Base-by-base conservation (phyloP, 75 land plant genomes). In the Pinus taeda region DNA sequence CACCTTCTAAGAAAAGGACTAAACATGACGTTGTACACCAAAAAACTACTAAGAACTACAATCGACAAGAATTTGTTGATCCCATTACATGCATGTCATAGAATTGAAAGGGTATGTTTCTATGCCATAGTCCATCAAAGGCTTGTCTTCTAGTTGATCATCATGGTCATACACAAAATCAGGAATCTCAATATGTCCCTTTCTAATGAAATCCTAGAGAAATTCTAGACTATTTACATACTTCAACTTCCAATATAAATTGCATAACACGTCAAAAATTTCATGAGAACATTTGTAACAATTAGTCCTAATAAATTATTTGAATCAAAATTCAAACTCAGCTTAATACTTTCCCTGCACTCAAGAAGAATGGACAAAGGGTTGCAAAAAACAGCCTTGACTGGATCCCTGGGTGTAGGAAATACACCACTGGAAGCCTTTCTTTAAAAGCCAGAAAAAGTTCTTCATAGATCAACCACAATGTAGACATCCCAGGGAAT, bases 331-430 rank as follows among this genome's bases (percentile, higher is more conserved):
- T 49, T 2, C 0, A 49, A 11, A 49, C 2, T 49, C 55, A 49
- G 12, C 11, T 49, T 49, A 49, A 9, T 49, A 49, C 55, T 9
- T 11, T 8, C 55, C 91, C 86, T 57, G 73, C 83, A 74, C 70
- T 75, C 71, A 91, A 85, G 71, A 88, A 26, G 57, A 93, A 75
- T 67, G 93, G 84, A 49, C 95, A 93, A 59, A 93, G 74, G 37
- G 91, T 93, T 74, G 86, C 93, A 60, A 93, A 62, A 62, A 91
- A 83, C 80, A 93, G 83, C 15, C 91, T 77, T 57, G 95, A 77
- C 60, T 86, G 91, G 42, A 91, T 57, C 20, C 91, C 88, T 12
- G 95, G 93, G 71, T 93, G 95, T 57, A 93, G 79, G 80, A 93
- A 91, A 80, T 93, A 89, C 30, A 93, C 85, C 1, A 84, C 83